Evolutionary conservation across 2,329 filamentous ascomycete species (phyloP), one percentile per base, ranked within the genome.

Genomic region (Didymella pinodella): DNA sequence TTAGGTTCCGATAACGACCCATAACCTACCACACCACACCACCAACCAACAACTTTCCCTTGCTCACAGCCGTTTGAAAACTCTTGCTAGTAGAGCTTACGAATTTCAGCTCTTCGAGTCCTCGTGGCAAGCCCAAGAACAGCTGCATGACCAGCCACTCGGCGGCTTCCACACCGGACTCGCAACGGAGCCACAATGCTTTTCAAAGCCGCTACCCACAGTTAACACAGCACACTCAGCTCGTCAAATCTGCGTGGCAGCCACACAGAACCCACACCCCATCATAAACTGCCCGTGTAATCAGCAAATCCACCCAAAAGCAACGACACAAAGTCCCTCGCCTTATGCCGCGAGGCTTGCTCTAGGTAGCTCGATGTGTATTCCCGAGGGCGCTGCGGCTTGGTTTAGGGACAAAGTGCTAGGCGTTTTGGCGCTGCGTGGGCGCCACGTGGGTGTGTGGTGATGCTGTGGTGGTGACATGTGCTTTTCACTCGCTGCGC

Each of bases 91-190:
- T 3, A 12, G 11, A 18, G 18, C 18, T 18, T 18, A 1, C 18
- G 18, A 18, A 18, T 18, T 18, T 18, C 18, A 18, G 18, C 18
- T 1, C 18, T 18, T n/a, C 14, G 14, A 12, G 2, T 10, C 45
- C 32, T 48, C 32, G 46, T 48, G 31, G 44, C 44, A 48, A 44
- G 43, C 51, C 34, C 16, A 28, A 38, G 38, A 20, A 41, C 7
- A 10, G 4, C 2, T 25, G 38, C 38, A 5, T 22, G 36, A n/a
- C 7, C 32, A 36, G 32, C 32, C 32, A 36, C 32, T 6, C 12
- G 32, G 32, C 32, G 16, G 4, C 32, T n/a, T 36, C 14, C 3
- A 36, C 16, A 4, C 36, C n/a, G 11, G n/a, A 20, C 7, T 22
- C 7, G 36, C n/a, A 16, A 22, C 22, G 3, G 32, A 36, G 32